Base-by-base conservation (phyloP, 495 filamentous ascomycete genomes). In the Lophiostoma macrostomum region DNA sequence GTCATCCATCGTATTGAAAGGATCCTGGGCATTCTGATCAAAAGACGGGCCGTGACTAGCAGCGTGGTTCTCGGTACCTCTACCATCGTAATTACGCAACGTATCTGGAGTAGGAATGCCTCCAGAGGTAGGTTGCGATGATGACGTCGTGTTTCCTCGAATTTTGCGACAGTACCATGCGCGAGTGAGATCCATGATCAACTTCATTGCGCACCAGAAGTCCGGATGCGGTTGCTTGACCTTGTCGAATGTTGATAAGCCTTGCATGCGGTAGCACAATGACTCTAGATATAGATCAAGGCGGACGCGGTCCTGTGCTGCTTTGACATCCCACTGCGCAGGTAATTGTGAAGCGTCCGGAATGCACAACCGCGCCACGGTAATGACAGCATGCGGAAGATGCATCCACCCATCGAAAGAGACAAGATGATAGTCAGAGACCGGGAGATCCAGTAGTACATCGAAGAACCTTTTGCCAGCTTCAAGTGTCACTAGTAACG, bases 171-270 rank as follows among this genome's bases (percentile, higher is more conserved):
- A 29, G 25, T 54, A 60, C 56, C 56, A 60, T 6, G 16, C 16
- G 14, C 43, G 28, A 10, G 50, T 60, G 18, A 60, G 23, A 11
- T 60, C 56, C 56, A 60, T 54, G 18, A 60, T 60, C 56, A 60
- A 49, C 16, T 24, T 31, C 56, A 60, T 60, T 4, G 37, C 41
- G 20, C 13, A 40, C 49, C 50, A 60, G 20, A 60, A 60, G 18
- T 60, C 56, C 7, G 43, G 42, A 27, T 53, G 56, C 5, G 49
- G 41, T 14, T 54, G 41, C 10, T 41, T 54, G 1, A n/a, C 23
- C 29, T 28, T 49, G 11, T 58, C 34, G 27, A 22, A 58, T 11
- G 49, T 44, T 12, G 49, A 30, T 0, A 60, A 23, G 1, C 36
- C 36, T 23, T 60, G 56, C 56, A 60, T 60, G 3, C 56, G 49